Evolutionary conservation across 768 basidiomycete species (phyloP), one percentile per base, ranked within the genome.

Genomic region (Pleurotus tuoliensis): DNA sequence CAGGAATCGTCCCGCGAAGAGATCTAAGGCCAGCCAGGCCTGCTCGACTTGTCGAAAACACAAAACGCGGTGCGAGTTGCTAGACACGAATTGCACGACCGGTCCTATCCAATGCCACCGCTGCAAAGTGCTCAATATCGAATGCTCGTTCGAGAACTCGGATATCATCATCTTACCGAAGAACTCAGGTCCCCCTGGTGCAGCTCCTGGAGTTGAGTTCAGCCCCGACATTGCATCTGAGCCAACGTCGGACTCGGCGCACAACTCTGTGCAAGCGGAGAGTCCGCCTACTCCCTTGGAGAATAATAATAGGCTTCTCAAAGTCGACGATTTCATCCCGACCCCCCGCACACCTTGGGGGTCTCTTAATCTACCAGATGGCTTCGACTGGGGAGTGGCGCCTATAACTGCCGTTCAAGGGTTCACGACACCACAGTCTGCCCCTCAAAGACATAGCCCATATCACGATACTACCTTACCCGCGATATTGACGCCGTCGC

Each of bases 21-120:
- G 76, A 52, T 69, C 74, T 18, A 78, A 78, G 58, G 72, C 76
- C 1, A 68, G 72, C 9, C 77, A 78, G 58, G 78, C 78, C 2
- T 80, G 78, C 59, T 56, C 74, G 3, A 73, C 75, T 20, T 80
- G 78, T 57, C 66, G 78, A 22, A 71, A 71, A 55, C 75, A 78
- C 63, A 80, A 80, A 52, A 78, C 76, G 34, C 74, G 78, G 9
- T 80, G 79, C 61, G 79, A 81, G 66, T 67, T 77, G 57, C 71
- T 81, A 16, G 79, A 80, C 22, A 69, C 67, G 15, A 53, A 53
- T 24, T 53, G 51, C 18, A 63, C 67, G 55, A 64, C 69, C 41
- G 61, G 51, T 3, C 41, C 57, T 11, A 62, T 74, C 20, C 74
- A 76, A 39, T 80, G 79, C 41, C 79, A 80, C 58, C 75, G 79